phyloP scores from a whole-genome alignment of 1,284 basidiomycete genomes.

The Stereum hirsutum region DNA sequence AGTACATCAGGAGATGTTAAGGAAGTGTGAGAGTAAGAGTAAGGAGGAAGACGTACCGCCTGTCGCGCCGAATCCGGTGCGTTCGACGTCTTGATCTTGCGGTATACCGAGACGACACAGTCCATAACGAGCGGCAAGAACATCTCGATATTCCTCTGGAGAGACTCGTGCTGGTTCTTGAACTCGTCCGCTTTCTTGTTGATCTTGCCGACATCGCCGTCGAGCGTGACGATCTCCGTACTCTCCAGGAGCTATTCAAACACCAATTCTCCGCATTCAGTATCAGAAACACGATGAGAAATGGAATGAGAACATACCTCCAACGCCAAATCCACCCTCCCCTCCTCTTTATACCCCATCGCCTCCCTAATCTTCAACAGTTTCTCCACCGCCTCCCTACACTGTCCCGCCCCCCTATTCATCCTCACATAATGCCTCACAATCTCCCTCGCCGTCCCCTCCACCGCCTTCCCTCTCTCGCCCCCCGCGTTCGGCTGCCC shows the following conservation, averaged over 20 bases:
- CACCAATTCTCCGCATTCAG: neutral
- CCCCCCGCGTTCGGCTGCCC: conserved; percentile 57
- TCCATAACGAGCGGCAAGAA: conserved; percentile 95
- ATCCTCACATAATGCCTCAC: conserved; percentile 82
- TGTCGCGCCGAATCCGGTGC: conserved; percentile 68
- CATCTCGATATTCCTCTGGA: conserved; percentile 85
- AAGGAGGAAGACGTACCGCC: conserved; percentile 39
- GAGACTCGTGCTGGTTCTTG: conserved; percentile 76
- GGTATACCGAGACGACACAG: conserved; percentile 74
- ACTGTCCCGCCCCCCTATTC: conserved; percentile 66
- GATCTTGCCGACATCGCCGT: conserved; percentile 80
- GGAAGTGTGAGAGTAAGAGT: conserved; percentile 4
- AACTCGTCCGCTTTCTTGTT: conserved; percentile 88
- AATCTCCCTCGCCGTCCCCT: conserved; percentile 77
- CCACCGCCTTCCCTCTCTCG: conserved; percentile 64
- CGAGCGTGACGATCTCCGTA: conserved; percentile 84
- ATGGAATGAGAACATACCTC: conserved; percentile 43
- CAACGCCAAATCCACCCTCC: conserved; percentile 70
- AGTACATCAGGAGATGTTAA: conserved; percentile 4
- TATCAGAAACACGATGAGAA: too few relatives aligned
- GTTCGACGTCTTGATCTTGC: conserved; percentile 65
- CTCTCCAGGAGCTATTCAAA: conserved; percentile 69
- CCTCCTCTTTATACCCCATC: conserved; percentile 66
- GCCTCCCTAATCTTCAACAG: conserved; percentile 81
- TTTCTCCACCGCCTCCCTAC: conserved; percentile 70